Percentiles rank a stretch among this genome's conserved stretches.
phyloP scores from a whole-genome alignment of 2,329 filamentous ascomycete species.

The Lachnum nothofagi region DNA sequence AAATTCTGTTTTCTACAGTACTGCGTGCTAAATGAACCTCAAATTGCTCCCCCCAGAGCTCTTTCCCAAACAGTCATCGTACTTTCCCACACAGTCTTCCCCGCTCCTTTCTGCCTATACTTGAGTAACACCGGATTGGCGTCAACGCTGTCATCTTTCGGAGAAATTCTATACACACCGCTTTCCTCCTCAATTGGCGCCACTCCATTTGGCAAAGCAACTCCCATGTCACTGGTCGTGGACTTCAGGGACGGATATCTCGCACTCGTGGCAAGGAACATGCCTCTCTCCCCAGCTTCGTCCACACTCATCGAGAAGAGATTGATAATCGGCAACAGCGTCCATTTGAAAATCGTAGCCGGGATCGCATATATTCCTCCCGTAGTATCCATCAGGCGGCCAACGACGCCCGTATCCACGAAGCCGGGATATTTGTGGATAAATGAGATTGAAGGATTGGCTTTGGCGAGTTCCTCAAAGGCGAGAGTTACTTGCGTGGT shows the following conservation, averaged over 20 bases:
- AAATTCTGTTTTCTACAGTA: no score
- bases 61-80: conserved; percentile 35
- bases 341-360: conserved; percentile 16
- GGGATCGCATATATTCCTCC: conserved; percentile 22
- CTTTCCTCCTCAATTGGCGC: conserved; percentile 31
- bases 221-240: conserved; percentile 18
- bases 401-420: conserved; percentile 36
- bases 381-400: conserved; percentile 21
- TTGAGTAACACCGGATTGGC: conserved; percentile 26
- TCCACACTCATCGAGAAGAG: conserved; percentile 27
- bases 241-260: conserved; percentile 28
- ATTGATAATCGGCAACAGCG: conserved; percentile 30
- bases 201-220: conserved; percentile 16
- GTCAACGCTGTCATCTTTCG: conserved; percentile 31
- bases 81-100: conserved; percentile 35
- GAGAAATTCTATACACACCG: conserved; percentile 37
- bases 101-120: conserved; percentile 29
- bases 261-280: conserved; percentile 36
- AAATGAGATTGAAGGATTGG: conserved; percentile 40
- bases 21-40: no score
- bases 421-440: conserved; percentile 38
- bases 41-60: conserved; percentile 17
- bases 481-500: conserved; percentile 48
- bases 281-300: conserved; percentile 37
- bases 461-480: conserved; percentile 44